Evolutionary conservation across 345 rosid species (phyloP), one percentile per base, ranked within the genome.

Genomic region (Luvunga scandens): DNA sequence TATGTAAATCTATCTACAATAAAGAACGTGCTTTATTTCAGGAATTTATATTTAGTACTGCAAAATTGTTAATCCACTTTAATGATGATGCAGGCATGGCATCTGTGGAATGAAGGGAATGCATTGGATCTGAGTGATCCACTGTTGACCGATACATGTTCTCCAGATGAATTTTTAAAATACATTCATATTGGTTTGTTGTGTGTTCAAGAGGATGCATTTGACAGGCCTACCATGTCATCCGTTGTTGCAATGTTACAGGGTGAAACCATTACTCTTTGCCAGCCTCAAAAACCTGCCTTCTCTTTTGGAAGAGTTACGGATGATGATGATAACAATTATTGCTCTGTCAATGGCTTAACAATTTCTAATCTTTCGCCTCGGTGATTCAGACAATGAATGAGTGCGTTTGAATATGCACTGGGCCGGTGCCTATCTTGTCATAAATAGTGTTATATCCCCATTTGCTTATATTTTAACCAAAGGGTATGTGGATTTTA

Each of bases 121-220:
- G 88, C 83, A 9, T 56, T 84, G 80, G 80, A 88, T 33, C 81
- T 91, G 13, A 33, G 91, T 65, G 94, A 93, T 80, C 85, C 89
- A 25, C 24, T 65, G 72, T 31, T 91, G 14, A 68, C 3, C 2
- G 77, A 80, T 12, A 79, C 79, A 1, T 86, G 83, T 79, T 77
- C 76, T 19, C 83, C 55, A 16, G 76, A 42, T 34, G 91, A 93
- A 81, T 86, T 89, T n/a, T 73, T 83, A 53, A 82, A 86, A 79
- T 90, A 85, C 62, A 80, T 90, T 25, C 90, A 88, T 56, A 86
- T 92, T 2, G 92, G 71, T 10, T 45, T 45, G 50, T 13, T 45
- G 50, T 45, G 50, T 45, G 50, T 45, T 45, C 50, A 45, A 45
- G 88, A 87, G 85, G 90, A 91, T 76, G 86, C 92, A 19, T 74